Percentiles rank a stretch among this genome's conserved stretches.
Conservation (phyloP, 1,284 basidiomycete species). For the Trichosporon sp. region DNA sequence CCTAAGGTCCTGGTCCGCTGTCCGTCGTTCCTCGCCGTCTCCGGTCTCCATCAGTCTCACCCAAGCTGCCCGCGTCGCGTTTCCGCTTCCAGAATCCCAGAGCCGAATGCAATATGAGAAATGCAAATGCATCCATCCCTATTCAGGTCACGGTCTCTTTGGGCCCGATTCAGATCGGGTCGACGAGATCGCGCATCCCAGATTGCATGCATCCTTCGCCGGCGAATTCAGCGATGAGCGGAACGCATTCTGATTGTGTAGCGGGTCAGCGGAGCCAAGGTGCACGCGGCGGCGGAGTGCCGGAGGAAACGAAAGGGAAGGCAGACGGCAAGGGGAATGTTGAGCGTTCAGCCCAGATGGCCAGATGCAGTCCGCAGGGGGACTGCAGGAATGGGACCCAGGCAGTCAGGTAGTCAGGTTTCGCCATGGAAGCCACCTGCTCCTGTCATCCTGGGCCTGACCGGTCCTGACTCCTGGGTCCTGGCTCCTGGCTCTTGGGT, state of each 20-base stretch:
- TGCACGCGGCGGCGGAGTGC: neutral
- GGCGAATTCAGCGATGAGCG: conserved; percentile 2
- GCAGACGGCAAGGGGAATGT: neutral
- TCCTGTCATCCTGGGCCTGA: conserved; percentile 13
- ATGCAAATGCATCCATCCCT: neutral
- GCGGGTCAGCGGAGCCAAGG: neutral
- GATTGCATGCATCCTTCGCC: conserved; percentile 7
- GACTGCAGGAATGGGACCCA: neutral
- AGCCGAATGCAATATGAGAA: neutral
- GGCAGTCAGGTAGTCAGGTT: conserved; percentile 14
- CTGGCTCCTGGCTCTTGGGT: conserved; percentile 3
- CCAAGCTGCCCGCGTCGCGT: neutral
- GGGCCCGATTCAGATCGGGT: conserved; percentile 14
- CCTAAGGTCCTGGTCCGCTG: conserved; percentile 14
- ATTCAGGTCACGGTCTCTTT: conserved; percentile 8
- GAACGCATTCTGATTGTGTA: neutral
- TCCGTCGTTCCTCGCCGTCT: conserved; percentile 1
- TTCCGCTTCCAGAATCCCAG: conserved; percentile 9
- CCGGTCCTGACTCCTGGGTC: neutral
- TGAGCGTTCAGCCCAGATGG: neutral
- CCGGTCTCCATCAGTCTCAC: neutral
- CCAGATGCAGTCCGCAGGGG: neutral
- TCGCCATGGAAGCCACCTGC: conserved; percentile 19
- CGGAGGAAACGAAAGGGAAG: neutral
- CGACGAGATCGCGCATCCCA: neutral